Evolutionary conservation across 2,329 filamentous ascomycete genomes (phyloP).

Genomic region (Fusarium sp.): DNA sequence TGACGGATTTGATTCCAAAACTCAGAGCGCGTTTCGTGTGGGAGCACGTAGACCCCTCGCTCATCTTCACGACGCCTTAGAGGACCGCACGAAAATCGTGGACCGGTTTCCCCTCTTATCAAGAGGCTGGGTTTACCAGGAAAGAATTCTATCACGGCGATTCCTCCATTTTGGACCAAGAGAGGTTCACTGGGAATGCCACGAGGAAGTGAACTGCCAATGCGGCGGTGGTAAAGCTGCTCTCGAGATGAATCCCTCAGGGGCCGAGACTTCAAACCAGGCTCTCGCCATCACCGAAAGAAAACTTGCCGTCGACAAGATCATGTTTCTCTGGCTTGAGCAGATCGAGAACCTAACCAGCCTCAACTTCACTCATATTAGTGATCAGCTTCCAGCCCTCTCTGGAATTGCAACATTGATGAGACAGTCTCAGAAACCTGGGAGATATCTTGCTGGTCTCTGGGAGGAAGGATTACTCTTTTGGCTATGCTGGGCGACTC

Average conservation of each 20-base stretch:
- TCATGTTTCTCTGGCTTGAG: neutral
- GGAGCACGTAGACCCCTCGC: neutral
- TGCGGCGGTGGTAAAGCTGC: constrained; percentile 7
- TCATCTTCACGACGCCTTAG: constrained; percentile 3
- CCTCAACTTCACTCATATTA: neutral
- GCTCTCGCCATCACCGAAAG: neutral
- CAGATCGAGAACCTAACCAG: constrained; percentile 5
- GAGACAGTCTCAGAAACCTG: neutral
- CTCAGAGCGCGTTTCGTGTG: neutral
- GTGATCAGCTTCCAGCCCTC: constrained; percentile 2
- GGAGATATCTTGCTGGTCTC: constrained; percentile 4
- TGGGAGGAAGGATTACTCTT: neutral
- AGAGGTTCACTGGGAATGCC: constrained; percentile 11
- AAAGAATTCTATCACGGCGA: neutral
- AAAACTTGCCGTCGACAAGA: neutral
- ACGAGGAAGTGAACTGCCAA: constrained; percentile 2
- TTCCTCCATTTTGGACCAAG: constrained; percentile 10
- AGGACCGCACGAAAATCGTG: neutral
- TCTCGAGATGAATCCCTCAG: constrained; percentile 2
- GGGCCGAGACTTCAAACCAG: neutral
- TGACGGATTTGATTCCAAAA: neutral
- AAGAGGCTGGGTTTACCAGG: constrained; percentile 14
- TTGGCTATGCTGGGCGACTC: constrained; percentile 5
- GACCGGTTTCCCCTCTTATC: constrained; percentile 5
- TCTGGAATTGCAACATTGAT: constrained; percentile 2